Evolutionary conservation across 768 basidiomycete genomes (phyloP), one percentile per base, ranked within the genome.

Genomic region (Pleurotus cornucopiae): DNA sequence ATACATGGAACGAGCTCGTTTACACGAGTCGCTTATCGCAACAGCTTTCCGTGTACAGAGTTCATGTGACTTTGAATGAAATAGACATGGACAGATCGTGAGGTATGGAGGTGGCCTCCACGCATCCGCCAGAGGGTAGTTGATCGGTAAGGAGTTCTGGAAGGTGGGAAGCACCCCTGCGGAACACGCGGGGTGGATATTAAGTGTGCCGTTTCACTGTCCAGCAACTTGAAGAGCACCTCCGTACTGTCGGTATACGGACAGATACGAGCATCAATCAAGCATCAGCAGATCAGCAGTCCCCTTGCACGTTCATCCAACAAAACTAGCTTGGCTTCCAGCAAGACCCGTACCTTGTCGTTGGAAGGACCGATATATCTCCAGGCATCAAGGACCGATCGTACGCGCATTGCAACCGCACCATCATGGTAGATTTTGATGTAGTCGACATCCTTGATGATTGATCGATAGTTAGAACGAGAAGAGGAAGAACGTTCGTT

Each of bases 371-470:
- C 56, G 34, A 64, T 57, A 61, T 74, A 80, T 20, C 62, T 63
- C 76, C 84, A 85, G 12, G 75, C 71, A 63, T 84, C 77, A 45
- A 86, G 66, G 30, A 81, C 60, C 55, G 71, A 76, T 45, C 84
- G 74, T 12, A 86, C 64, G 58, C 69, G 66, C 66, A 83, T 73
- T 5, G 80, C 73, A 59, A 74, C 70, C 38, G 64, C 58, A 26
- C 76, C 73, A 59, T 84, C 82, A 61, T 84, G 83, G 64, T 83
- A 84, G 34, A 86, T 66, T 64, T 82, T 84, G 70, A 86, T 77
- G 60, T 80, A 71, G 61, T 85, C 83, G 44, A 71, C 63, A 58
- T 58, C 57, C 59, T 13, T 63, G 51, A 20, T 64, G 51, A 23
- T 64, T 64, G 38, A 57, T 49, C 34, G 40, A 59, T 65, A 14